Percentiles rank a stretch among this genome's conserved stretches.
These are phyloP conservation scores for Dichotomopilus funicola DNA, from an alignment of 2,329 filamentous ascomycete genomes.

Conservation along the genomic window DNA sequence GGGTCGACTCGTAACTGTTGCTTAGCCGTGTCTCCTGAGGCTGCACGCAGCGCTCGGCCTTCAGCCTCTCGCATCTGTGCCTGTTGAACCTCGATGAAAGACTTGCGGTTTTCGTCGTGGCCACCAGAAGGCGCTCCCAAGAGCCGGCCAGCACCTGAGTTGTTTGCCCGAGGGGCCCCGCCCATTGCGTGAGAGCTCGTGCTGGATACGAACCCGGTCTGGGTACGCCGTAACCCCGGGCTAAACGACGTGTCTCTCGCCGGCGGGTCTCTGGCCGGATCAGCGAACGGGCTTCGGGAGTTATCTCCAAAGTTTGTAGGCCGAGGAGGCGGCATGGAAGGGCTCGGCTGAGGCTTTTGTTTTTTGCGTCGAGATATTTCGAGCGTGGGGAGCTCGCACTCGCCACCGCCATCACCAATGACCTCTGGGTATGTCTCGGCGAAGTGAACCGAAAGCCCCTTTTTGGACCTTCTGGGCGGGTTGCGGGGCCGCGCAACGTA, in stretches of 20 bases:
- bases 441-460: constrained; percentile 70
- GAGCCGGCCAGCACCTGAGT: constrained; percentile 25
- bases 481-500: constrained; percentile 40
- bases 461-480: constrained; percentile 45
- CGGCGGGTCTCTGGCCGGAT: constrained; percentile 22
- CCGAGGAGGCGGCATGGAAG: constrained; percentile 28
- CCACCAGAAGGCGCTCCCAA: constrained; percentile 31
- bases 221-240: constrained; percentile 48
- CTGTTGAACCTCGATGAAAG: constrained; percentile 52
- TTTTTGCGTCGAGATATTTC: constrained; percentile 61
- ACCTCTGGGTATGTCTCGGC: constrained; percentile 65
- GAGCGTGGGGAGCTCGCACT: constrained; percentile 63
- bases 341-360: constrained; percentile 29
- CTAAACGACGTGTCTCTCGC: constrained; percentile 41
- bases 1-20: neutral
- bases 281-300: constrained; percentile 19
- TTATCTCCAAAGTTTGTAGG: constrained; percentile 25
- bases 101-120: constrained; percentile 48
- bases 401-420: constrained; percentile 89
- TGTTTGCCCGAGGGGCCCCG: constrained; percentile 30
- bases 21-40: constrained; percentile 13
- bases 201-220: constrained; percentile 47
- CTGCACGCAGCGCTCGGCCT: constrained; percentile 44
- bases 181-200: constrained; percentile 21
- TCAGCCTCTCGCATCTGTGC: constrained; percentile 57